These are phyloP conservation scores for Seiridium unicorne DNA, from an alignment of 2,329 filamentous ascomycete species.

Conservation along the genomic window DNA sequence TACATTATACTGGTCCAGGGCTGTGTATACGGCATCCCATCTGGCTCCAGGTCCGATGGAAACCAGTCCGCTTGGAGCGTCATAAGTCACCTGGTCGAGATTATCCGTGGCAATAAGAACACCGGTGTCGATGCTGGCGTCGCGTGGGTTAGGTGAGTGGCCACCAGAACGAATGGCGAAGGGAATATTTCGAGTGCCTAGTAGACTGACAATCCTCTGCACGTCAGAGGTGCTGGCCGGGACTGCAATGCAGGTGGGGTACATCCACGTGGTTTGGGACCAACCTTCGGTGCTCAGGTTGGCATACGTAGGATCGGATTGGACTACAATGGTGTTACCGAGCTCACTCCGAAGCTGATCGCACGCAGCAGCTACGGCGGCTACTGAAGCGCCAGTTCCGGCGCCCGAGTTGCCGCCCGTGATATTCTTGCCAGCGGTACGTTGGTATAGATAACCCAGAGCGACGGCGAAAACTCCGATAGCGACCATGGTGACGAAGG, in stretches of 20 bases:
- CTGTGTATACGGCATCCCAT: neutral
- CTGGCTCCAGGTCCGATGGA: neutral
- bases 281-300: neutral
- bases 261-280: too few relatives aligned
- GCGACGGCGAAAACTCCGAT: too few relatives aligned
- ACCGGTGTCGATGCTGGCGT: neutral
- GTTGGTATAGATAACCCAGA: too few relatives aligned
- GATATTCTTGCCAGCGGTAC: too few relatives aligned
- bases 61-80: neutral
- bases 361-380: too few relatives aligned
- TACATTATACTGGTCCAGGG: neutral
- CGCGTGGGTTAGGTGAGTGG: neutral
- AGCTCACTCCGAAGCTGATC: too few relatives aligned
- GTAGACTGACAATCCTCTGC: neutral
- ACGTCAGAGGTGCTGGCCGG: neutral
- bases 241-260: neutral
- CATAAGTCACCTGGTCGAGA: neutral
- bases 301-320: too few relatives aligned
- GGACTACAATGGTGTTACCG: too few relatives aligned
- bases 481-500: too few relatives aligned
- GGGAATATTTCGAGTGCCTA: neutral
- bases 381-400: too few relatives aligned
- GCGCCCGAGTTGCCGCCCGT: too few relatives aligned
- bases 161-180: neutral
- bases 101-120: neutral